Evolutionary conservation across 495 filamentous ascomycete species (phyloP).

Genomic region (Podospora fimiseda): DNA sequence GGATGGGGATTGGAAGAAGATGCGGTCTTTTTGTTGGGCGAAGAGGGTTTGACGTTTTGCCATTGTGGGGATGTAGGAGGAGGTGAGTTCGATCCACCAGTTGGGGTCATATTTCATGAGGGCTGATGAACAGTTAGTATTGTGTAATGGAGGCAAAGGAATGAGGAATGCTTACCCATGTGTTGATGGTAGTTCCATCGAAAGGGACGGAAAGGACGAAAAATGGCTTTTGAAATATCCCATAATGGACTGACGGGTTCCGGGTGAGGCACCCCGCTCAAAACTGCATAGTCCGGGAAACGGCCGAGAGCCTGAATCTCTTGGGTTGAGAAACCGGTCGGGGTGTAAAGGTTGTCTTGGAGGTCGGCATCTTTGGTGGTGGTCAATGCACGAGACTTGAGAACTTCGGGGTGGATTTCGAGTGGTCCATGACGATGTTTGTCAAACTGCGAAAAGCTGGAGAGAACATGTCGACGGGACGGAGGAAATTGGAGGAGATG

Average conservation of each 20-base stretch:
- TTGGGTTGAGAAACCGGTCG: constrained; percentile 50
- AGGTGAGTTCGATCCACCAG: constrained; percentile 90
- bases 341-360: constrained; percentile 15
- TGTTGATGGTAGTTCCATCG: constrained; percentile 89
- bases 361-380: constrained; percentile 10
- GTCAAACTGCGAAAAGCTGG: constrained; percentile 8
- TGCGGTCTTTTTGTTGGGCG: constrained; percentile 51
- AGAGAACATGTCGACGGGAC: constrained; percentile 39
- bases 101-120: constrained; percentile 73
- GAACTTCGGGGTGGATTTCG: constrained; percentile 6
- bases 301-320: constrained; percentile 71
- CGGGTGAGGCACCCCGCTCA: constrained; percentile 76
- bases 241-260: constrained; percentile 54
- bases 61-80: constrained; percentile 63
- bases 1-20: constrained; percentile 61
- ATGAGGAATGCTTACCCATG: constrained; percentile 60
- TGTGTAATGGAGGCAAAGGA: neutral
- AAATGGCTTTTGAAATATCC: constrained; percentile 55
- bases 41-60: constrained; percentile 67
- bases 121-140: constrained; percentile 40
- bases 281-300: constrained; percentile 73
- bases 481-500: constrained; percentile 18
- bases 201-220: constrained; percentile 75
- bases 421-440: constrained; percentile 1
- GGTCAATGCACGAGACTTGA: constrained; percentile 13